Conservation (phyloP, 768 basidiomycete species). For the Mycena amicta region DNA sequence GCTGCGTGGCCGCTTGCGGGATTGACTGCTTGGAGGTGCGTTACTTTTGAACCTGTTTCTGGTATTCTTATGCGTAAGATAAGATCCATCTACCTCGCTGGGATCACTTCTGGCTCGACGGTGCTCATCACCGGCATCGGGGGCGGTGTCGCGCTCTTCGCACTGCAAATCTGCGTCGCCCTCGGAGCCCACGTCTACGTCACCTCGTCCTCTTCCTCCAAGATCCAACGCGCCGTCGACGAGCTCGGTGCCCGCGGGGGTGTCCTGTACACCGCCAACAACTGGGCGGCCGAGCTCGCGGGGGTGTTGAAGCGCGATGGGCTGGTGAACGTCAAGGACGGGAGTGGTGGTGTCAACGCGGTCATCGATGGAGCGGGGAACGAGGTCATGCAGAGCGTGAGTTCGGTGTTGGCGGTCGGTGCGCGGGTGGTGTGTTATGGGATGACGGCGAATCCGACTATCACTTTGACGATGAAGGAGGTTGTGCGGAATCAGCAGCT, state of each 20-base stretch:
- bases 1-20: conserved; percentile 81
- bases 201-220: conserved; percentile 69
- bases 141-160: conserved; percentile 80
- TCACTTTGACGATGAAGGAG: conserved; percentile 76
- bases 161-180: conserved; percentile 75
- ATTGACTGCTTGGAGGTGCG: conserved; percentile 83
- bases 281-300: conserved; percentile 55
- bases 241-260: conserved; percentile 78
- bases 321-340: too few relatives aligned
- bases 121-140: conserved; percentile 83
- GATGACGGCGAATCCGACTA: conserved; percentile 63
- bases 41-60: too few relatives aligned
- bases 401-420: conserved; percentile 55
- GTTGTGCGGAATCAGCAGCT: conserved; percentile 76
- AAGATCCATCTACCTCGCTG: conserved; percentile 41
- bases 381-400: conserved; percentile 55
- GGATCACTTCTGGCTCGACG: conserved; percentile 65
- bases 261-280: conserved; percentile 57
- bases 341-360: conserved; percentile 43
- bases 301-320: conserved; percentile 39
- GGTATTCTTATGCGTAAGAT: too few relatives aligned
- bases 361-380: conserved; percentile 74
- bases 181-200: conserved; percentile 84
- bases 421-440: conserved; percentile 67
- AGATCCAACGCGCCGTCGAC: conserved; percentile 68